A percentile compares a stretch with the other conserved stretches of the same genome.
These are phyloP conservation scores for Eucalyptus tenuipes DNA, from an alignment of 345 rosid genomes.

Conservation along the genomic window DNA sequence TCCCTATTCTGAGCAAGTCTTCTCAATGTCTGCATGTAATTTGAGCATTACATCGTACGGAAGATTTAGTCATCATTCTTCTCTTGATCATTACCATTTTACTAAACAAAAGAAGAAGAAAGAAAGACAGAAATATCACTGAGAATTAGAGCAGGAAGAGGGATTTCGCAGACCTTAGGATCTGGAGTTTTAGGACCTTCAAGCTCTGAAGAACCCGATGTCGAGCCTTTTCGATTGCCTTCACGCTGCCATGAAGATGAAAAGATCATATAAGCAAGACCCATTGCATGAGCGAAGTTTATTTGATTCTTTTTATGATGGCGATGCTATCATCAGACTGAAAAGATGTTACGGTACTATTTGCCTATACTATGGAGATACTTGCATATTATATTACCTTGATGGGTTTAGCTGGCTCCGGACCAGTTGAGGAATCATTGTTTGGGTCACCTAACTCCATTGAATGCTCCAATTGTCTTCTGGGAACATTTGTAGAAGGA, in stretches of 20 bases:
- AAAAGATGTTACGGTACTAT: neutral
- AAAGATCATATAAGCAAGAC: neutral
- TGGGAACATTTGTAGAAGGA: conserved; percentile 31
- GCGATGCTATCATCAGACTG: neutral
- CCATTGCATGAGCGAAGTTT: neutral
- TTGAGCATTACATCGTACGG: neutral
- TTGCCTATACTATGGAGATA: neutral
- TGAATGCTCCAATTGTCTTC: conserved; percentile 43
- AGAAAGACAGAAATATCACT: neutral
- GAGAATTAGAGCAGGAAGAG: neutral
- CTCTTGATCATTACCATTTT: neutral
- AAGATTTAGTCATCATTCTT: neutral
- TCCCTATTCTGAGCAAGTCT: conserved; percentile 99
- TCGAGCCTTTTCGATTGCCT: conserved; percentile 36
- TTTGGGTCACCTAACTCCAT: conserved; percentile 37
- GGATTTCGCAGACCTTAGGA: conserved; percentile 27
- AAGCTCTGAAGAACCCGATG: conserved; percentile 31
- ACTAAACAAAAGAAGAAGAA: neutral
- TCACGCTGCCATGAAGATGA: conserved; percentile 25
- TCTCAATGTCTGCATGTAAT: conserved; percentile 50
- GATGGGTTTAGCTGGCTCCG: conserved; percentile 27
- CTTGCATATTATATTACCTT: conserved; percentile 20
- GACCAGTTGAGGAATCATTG: conserved; percentile 20
- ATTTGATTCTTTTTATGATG: neutral
- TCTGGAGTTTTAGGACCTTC: conserved; percentile 57